Conservation (phyloP, 306 rosid species). For the Arachis hypogaea region DNA sequence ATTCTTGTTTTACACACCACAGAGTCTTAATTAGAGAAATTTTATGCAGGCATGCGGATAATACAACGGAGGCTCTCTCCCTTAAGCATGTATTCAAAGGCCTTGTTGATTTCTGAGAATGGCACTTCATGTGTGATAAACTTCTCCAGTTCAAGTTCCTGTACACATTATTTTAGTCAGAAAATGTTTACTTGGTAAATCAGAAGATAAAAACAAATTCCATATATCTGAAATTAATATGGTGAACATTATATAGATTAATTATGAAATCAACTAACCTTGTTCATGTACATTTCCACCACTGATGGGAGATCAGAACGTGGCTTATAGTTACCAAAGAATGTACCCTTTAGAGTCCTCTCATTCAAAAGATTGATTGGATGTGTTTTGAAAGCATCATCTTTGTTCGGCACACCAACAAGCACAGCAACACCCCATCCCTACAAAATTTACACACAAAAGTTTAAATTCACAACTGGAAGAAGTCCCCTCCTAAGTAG, state of each 20-base stretch:
- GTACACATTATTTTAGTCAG: constrained; percentile 12
- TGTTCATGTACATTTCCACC: constrained; percentile 41
- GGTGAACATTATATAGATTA: background rate
- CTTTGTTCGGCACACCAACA: constrained; percentile 37
- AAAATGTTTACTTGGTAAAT: constrained; percentile 10
- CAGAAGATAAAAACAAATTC: background rate
- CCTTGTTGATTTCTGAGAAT: constrained; percentile 49
- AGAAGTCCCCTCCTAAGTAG: background rate
- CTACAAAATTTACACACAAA: background rate
- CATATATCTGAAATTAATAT: constrained; percentile 5
- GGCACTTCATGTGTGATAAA: constrained; percentile 46
- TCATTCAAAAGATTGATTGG: constrained; percentile 27
- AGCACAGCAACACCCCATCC: constrained; percentile 43
- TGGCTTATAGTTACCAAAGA: constrained; percentile 38
- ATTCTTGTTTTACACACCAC: background rate
- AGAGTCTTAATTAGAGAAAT: background rate
- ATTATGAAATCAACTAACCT: constrained; percentile 19
- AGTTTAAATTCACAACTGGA: constrained; percentile 1
- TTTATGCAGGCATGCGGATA: constrained; percentile 42
- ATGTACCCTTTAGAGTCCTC: constrained; percentile 38
- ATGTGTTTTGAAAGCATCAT: constrained; percentile 41
- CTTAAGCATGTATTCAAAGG: constrained; percentile 49
- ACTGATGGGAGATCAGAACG: constrained; percentile 40
- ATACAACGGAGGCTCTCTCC: constrained; percentile 41
- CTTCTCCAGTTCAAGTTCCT: constrained; percentile 50